Evolutionary conservation across 2,329 filamentous ascomycete genomes (phyloP), one percentile per base, ranked within the genome.

Genomic region (Plenodomus tracheiphilus): DNA sequence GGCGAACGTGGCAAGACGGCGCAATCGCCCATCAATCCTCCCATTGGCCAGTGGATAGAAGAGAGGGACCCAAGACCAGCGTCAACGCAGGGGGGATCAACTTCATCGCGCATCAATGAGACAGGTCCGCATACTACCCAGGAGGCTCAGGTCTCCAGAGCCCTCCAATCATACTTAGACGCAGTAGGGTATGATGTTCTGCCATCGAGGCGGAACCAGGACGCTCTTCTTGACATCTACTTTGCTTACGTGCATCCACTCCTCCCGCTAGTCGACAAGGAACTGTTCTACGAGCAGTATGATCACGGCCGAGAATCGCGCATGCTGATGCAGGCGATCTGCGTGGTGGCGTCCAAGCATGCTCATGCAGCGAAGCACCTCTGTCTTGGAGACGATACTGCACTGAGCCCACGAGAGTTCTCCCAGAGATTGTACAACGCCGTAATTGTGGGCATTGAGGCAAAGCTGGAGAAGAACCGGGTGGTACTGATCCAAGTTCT

Each of bases 321-420:
- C 15, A 66, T 76, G 30, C 47, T 78, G 16, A 62, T 74, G 47
- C 74, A 78, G 53, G 75, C 75, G 4, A 73, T 79, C 5, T 80
- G 77, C 52, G 67, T 79, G 9, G 74, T 78, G 16, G 76, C 77
- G 15, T 77, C 76, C 0, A 78, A 78, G 50, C 77, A 79, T 52
- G 64, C 73, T 2, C 62, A 71, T 32, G 77, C 76, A n/a, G 65
- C 64, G 18, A 62, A 68, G 8, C 64, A 75, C 47, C 65, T 78
- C 13, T 66, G 62, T 34, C 62, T 77, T n/a, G 66, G 63, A 1
- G 69, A 72, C 36, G 65, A 67, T 4, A 53, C 66, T 5, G 61
- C 54, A 7, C 61, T 76, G 15, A 66, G 66, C 28, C 73, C 75
- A 10, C 67, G 75, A 25, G 71, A 76, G 17, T 79, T 78, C 58